Conservation (phyloP, 495 filamentous ascomycete species). For the Hypoxylon fragiforme region DNA sequence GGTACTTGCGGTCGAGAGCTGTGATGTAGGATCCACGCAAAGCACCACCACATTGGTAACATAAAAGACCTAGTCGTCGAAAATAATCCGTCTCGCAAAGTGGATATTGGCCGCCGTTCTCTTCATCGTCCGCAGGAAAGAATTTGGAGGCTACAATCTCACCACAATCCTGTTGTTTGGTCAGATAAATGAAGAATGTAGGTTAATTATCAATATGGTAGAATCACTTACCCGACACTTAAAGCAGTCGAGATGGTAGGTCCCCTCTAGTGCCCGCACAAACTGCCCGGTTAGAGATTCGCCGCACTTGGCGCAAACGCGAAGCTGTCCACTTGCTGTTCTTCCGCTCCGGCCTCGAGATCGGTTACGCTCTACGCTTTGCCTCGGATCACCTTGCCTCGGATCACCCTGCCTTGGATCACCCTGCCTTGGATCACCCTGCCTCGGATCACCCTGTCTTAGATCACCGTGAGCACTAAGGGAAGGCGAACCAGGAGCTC, state of each 20-base stretch:
- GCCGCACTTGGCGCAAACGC: constrained; percentile 86
- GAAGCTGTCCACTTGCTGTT: constrained; percentile 55
- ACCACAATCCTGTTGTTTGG: constrained; percentile 75
- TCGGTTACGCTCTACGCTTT: constrained; percentile 53
- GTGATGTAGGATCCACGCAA: constrained; percentile 98
- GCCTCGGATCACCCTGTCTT: no score
- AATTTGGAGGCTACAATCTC: constrained; percentile 98
- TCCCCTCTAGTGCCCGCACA: constrained; percentile 87
- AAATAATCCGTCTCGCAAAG: constrained; percentile 99
- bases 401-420: no score
- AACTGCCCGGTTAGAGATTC: constrained; percentile 90
- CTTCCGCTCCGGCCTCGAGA: constrained; percentile 49
- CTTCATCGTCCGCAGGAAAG: constrained; percentile 92
- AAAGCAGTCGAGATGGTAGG: constrained; percentile 97
- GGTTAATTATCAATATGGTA: neutral
- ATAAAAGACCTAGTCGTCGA: constrained; percentile 85
- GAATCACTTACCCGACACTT: constrained; percentile 79
- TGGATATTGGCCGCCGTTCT: constrained; percentile 84
- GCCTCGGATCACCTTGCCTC: constrained; percentile 40
- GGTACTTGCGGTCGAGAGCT: constrained; percentile 95
- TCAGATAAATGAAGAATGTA: constrained; percentile 21
- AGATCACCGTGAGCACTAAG: constrained; percentile 42
- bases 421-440: no score
- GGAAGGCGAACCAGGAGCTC: constrained; percentile 45
- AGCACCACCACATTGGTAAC: constrained; percentile 88